Conservation (phyloP, 352 stramenopile genomes). For the Nothophytophthora sp. region DNA sequence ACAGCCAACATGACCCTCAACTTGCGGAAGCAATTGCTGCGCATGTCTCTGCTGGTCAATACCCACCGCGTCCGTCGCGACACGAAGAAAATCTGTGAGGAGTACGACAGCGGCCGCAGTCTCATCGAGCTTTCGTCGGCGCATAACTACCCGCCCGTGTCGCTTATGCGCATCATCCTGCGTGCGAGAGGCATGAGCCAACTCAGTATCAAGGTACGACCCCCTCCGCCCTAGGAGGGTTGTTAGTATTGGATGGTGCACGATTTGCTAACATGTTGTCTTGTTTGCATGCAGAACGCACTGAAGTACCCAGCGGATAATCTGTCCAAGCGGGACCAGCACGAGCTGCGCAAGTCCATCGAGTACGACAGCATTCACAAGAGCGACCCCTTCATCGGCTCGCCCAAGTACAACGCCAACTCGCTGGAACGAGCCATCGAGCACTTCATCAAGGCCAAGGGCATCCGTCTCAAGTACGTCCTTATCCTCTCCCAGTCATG, state of each 20-base stretch:
- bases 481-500: neutral
- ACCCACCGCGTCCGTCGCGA: conserved; percentile 77
- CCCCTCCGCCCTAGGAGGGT: too few species aligned
- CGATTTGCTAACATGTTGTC: too few species aligned
- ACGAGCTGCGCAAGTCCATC: conserved; percentile 68
- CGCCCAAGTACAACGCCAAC: conserved; percentile 66
- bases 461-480: conserved; percentile 79
- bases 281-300: conserved; percentile 38
- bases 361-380: conserved; percentile 87
- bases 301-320: conserved; percentile 46
- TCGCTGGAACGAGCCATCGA: conserved; percentile 76
- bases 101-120: conserved; percentile 75
- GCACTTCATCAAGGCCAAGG: conserved; percentile 69
- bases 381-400: conserved; percentile 79
- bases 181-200: conserved; percentile 63
- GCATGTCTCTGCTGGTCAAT: conserved; percentile 87
- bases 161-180: conserved; percentile 83
- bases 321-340: conserved; percentile 67
- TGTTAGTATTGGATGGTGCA: too few species aligned
- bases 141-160: conserved; percentile 86
- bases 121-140: conserved; percentile 73
- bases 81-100: conserved; percentile 51
- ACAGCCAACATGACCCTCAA: conserved; percentile 89
- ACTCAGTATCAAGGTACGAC: conserved; percentile 57
- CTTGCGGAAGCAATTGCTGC: conserved; percentile 81